A percentile compares a stretch with the other conserved stretches of the same genome.
These are phyloP conservation scores for Coniochaeta sp. DNA, from an alignment of 2,329 filamentous ascomycete genomes.

Conservation along the genomic window DNA sequence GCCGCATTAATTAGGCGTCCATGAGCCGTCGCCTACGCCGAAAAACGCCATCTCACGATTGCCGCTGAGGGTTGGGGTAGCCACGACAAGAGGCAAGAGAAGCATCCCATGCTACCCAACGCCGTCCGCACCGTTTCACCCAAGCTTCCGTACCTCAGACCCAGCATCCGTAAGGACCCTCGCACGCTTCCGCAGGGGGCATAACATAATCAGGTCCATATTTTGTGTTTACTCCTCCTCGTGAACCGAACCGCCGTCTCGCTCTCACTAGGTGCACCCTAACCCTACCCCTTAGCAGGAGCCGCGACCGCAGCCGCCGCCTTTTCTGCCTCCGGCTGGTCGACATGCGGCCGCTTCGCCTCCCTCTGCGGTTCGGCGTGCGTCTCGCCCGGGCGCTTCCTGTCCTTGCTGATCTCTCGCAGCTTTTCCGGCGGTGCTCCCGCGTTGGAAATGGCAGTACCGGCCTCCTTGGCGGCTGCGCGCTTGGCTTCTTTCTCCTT, in stretches of 20 bases:
- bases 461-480: slow-evolving; percentile 31
- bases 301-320: neutral
- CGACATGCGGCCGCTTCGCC: slow-evolving; percentile 17
- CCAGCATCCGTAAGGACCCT: neutral
- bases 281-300: neutral
- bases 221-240: neutral
- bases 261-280: neutral
- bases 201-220: neutral
- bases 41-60: neutral
- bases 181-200: neutral
- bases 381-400: slow-evolving; percentile 24
- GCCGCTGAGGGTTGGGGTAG: too few relatives aligned
- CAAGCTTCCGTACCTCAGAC: neutral
- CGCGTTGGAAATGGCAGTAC: slow-evolving; percentile 9
- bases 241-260: neutral
- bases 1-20: neutral
- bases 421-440: neutral
- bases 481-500: slow-evolving; percentile 46
- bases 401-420: slow-evolving; percentile 20
- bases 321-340: neutral
- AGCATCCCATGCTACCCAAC: too few relatives aligned
- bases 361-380: slow-evolving; percentile 13
- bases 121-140: neutral
- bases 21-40: neutral
- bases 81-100: too few relatives aligned